Conservation (phyloP, 129 eudicot species). For the Logfia minima region DNA sequence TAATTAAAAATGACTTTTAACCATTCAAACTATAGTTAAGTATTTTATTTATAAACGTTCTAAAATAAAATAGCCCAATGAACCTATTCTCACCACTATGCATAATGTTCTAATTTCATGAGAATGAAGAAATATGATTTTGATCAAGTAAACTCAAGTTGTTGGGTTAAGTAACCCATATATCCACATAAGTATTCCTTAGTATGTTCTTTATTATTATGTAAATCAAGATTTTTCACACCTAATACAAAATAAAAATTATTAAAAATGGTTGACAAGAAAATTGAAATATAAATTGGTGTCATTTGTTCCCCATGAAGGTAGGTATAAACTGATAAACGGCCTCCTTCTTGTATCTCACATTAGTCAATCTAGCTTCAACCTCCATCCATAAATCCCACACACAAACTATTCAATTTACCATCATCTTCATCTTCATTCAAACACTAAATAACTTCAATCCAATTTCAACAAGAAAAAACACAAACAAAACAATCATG, state of each 20-base stretch:
- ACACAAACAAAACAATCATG: constrained; percentile 22
- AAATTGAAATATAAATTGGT: constrained; percentile 39
- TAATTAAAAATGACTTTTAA: too few relatives aligned
- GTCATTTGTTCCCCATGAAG: constrained; percentile 21
- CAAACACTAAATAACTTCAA: neutral
- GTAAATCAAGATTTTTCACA: constrained; percentile 10
- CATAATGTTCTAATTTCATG: neutral
- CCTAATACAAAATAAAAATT: neutral
- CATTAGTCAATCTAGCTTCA: constrained; percentile 63
- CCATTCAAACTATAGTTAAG: neutral
- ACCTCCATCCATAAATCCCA: constrained; percentile 41
- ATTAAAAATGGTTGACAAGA: neutral
- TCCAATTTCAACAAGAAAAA: neutral
- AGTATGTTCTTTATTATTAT: neutral
- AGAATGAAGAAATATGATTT: neutral
- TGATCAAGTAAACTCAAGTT: constrained; percentile 19
- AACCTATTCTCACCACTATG: neutral
- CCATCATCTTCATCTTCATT: constrained; percentile 30
- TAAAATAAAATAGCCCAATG: too few relatives aligned
- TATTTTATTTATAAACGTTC: neutral
- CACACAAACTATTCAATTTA: constrained; percentile 5
- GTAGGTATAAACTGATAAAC: constrained; percentile 75
- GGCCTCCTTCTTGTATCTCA: constrained; percentile 36
- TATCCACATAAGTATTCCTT: constrained; percentile 15
- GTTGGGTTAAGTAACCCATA: constrained; percentile 45